Evolutionary conservation across 2,329 filamentous ascomycete species (phyloP).

Genomic region (Sporothrix mexicana): DNA sequence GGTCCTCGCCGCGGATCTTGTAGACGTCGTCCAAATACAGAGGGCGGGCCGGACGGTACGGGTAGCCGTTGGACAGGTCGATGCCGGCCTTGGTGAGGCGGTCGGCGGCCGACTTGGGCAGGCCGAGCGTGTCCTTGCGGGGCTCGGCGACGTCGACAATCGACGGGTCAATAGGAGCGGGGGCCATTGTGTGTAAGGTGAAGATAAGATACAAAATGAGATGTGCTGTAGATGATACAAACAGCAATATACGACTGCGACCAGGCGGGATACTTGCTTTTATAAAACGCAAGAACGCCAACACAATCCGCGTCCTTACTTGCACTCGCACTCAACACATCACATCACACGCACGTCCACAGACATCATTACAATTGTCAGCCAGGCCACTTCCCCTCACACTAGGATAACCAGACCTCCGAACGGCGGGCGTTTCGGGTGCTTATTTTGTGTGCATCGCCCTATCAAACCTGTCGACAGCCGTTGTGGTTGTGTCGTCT

Average conservation of each 20-base stretch:
- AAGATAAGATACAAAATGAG: not conserved
- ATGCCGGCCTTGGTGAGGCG: slow-evolving; percentile 71
- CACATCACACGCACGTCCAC: not conserved
- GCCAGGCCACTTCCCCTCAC: slow-evolving; percentile 11
- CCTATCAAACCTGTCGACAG: not conserved
- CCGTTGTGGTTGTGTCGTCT: not conserved
- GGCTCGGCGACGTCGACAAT: slow-evolving; percentile 69
- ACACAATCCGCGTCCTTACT: not conserved
- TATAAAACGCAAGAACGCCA: not conserved
- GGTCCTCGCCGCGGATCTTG: slow-evolving; percentile 65
- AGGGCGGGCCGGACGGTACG: slow-evolving; percentile 70
- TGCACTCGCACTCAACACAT: not conserved
- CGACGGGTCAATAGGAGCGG: slow-evolving; percentile 63
- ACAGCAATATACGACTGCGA: not conserved
- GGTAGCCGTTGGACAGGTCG: slow-evolving; percentile 72
- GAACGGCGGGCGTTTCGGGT: too few relatives aligned
- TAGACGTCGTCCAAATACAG: slow-evolving; percentile 73
- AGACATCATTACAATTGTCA: slow-evolving; percentile 20
- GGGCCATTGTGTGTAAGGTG: slow-evolving; percentile 49
- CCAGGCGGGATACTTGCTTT: slow-evolving; percentile 10
- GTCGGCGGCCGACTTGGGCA: slow-evolving; percentile 62
- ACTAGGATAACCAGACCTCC: not conserved
- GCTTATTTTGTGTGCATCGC: too few relatives aligned
- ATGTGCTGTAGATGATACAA: not conserved
- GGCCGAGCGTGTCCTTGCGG: slow-evolving; percentile 66